These are phyloP conservation scores for Hanseniaspora nectarophila DNA, from an alignment of 805 yeast genomes.

Conservation along the genomic window DNA sequence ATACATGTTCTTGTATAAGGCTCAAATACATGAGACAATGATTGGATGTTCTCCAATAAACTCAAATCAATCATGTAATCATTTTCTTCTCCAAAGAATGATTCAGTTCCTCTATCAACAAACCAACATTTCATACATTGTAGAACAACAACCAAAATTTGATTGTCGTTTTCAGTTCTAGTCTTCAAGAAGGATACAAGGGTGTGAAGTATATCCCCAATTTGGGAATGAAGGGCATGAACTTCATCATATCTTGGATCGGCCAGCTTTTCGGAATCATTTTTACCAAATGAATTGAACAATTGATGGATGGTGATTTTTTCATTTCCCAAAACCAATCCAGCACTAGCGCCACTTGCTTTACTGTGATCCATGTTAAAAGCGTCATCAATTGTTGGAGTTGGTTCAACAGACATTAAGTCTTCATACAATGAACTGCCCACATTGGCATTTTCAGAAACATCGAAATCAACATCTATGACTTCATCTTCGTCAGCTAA, in stretches of 20 bases:
- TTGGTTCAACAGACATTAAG: conserved; percentile 32
- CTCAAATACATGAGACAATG: conserved; percentile 49
- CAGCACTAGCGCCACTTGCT: conserved; percentile 41
- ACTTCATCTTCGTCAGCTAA: conserved; percentile 21
- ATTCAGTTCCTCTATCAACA: conserved; percentile 65
- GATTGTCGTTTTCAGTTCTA: conserved; percentile 51
- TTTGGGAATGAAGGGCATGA: conserved; percentile 47
- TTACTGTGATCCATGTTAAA: conserved; percentile 21
- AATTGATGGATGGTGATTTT: conserved; percentile 46
- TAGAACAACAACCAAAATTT: conserved; percentile 47
- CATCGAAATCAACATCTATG: conserved; percentile 21
- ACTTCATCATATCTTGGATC: conserved; percentile 38
- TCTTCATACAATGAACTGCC: conserved; percentile 31
- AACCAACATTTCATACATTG: conserved; percentile 65
- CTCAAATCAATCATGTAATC: conserved; percentile 42
- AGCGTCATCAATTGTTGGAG: conserved; percentile 29
- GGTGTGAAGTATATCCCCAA: conserved; percentile 55
- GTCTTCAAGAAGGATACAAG: conserved; percentile 38
- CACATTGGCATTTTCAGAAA: conserved; percentile 21
- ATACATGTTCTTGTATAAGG: conserved; percentile 67
- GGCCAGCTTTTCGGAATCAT: conserved; percentile 34
- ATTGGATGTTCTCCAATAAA: conserved; percentile 47
- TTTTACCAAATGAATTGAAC: conserved; percentile 52
- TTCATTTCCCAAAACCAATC: conserved; percentile 42
- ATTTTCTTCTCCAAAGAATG: conserved; percentile 46